Conservation (phyloP, 257 asterid species). For the Dorcoceras hygrometricum region DNA sequence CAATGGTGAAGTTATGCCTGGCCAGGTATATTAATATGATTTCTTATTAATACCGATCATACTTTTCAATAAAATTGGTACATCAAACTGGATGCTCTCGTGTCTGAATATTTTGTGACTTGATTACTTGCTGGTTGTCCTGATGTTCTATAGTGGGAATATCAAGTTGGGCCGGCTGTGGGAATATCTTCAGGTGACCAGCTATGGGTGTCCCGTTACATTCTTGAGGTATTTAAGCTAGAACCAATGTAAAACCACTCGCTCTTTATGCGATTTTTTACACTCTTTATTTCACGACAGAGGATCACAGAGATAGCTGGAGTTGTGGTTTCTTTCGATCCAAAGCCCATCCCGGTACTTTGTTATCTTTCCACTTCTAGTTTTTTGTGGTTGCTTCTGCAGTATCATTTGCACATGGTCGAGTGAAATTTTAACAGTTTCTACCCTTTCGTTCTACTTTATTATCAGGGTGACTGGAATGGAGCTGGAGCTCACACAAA, state of each 20-base stretch:
- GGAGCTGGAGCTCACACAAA: not conserved
- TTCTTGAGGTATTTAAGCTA: not conserved
- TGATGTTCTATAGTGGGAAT: not conserved
- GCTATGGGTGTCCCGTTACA: not conserved
- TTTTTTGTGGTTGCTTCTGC: not conserved
- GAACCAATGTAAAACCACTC: not conserved
- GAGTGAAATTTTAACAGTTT: no score
- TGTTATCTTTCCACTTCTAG: not conserved
- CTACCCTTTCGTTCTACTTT: no score
- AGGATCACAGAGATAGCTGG: slow-evolving; percentile 1
- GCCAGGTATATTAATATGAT: slow-evolving; percentile 23
- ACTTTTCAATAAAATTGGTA: not conserved
- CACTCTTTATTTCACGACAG: not conserved
- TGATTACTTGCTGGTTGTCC: not conserved
- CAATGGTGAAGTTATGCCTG: slow-evolving; percentile 46
- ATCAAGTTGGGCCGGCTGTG: not conserved
- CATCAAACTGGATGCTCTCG: not conserved
- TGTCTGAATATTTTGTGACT: not conserved
- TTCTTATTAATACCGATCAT: no score
- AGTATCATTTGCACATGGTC: not conserved
- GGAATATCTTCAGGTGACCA: not conserved
- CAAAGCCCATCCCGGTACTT: not conserved
- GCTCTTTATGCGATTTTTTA: not conserved
- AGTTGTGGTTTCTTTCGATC: not conserved
- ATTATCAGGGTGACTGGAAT: not conserved